These are phyloP conservation scores for Zygnema cylindricum DNA, from an alignment of 139 green algal species.

Conservation along the genomic window DNA sequence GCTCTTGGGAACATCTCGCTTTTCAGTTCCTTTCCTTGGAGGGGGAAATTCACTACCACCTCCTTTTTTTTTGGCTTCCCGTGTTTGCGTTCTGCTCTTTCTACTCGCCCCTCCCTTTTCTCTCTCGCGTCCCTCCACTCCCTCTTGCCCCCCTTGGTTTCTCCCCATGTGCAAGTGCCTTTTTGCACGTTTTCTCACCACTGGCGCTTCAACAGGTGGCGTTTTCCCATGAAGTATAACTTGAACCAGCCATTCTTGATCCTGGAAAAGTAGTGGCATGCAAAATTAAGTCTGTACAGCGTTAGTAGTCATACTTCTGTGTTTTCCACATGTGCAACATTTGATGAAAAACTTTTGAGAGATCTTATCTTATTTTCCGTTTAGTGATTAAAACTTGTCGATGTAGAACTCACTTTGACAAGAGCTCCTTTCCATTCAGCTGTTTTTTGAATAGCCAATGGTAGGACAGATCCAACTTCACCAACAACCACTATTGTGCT, in stretches of 20 bases:
- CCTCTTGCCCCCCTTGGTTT: too few species aligned
- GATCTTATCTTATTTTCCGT: background rate
- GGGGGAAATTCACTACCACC: too few species aligned
- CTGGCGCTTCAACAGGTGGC: background rate
- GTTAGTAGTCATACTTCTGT: too few species aligned
- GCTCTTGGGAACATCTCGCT: too few species aligned
- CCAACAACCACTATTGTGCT: background rate
- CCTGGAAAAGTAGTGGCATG: background rate
- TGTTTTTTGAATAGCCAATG: background rate
- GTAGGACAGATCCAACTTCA: background rate
- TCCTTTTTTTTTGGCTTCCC: too few species aligned
- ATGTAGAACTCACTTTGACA: background rate
- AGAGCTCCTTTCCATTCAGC: background rate
- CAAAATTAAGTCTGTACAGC: background rate
- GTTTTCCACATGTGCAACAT: too few species aligned
- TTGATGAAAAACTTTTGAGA: background rate
- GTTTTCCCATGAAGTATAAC: background rate
- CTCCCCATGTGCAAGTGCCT: too few species aligned
- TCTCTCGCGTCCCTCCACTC: background rate
- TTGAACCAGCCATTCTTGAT: background rate
- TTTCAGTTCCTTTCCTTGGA: too few species aligned
- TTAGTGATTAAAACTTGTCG: background rate
- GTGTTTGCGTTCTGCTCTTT: too few species aligned
- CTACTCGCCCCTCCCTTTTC: background rate
- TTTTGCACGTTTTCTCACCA: background rate